Conservation (phyloP, 768 basidiomycete species). For the Lentinus tigrinus region DNA sequence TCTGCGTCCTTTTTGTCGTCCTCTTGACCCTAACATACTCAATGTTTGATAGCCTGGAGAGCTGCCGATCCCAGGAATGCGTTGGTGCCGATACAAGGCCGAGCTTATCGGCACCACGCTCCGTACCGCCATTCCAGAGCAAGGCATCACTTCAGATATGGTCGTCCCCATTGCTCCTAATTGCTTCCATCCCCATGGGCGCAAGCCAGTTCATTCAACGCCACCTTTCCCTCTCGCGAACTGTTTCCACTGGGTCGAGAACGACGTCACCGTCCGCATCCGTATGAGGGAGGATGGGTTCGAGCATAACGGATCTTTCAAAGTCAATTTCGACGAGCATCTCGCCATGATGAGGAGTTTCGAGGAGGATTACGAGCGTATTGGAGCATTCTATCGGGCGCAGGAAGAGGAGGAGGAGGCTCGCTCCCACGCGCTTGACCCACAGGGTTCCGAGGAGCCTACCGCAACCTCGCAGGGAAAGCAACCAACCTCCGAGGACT, state of each 20-base stretch:
- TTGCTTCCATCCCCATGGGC: not conserved
- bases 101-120: not conserved
- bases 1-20: too few species aligned
- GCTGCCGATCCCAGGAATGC: not conserved
- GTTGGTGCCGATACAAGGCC: not conserved
- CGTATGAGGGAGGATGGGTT: not conserved
- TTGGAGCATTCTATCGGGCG: too few species aligned
- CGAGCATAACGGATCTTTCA: not conserved
- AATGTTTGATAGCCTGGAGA: too few species aligned
- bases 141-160: constrained; percentile 8
- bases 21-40: too few species aligned
- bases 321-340: too few species aligned
- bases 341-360: too few species aligned
- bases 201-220: not conserved
- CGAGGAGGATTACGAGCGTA: too few species aligned
- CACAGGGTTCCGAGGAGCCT: too few species aligned
- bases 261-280: not conserved
- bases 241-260: constrained; percentile 8
- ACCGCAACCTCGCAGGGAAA: too few species aligned
- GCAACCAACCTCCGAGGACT: too few species aligned
- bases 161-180: constrained; percentile 6
- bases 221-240: constrained; percentile 3
- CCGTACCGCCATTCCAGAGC: not conserved
- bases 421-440: too few species aligned
- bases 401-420: too few species aligned